These are phyloP conservation scores for Triticum dicoccoides DNA, from an alignment of 176 grass and related monocot genomes.

Conservation along the genomic window DNA sequence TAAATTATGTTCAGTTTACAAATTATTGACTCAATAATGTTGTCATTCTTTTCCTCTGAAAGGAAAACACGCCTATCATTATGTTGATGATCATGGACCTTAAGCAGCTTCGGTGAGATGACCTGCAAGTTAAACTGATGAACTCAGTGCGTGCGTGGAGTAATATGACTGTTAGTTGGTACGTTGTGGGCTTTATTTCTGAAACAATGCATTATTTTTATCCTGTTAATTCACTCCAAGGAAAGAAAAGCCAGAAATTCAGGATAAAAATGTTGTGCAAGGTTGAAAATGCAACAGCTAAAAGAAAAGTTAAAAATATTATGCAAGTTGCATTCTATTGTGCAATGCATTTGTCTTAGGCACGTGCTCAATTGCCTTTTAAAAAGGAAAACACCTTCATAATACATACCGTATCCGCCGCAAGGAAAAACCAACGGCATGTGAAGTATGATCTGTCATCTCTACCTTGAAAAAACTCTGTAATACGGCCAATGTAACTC, in stretches of 20 bases:
- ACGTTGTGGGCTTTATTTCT: not conserved
- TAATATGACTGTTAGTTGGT: no score
- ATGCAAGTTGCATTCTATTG: no score
- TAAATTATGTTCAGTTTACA: not conserved
- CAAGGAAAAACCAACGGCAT: conserved; percentile 60
- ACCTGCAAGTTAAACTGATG: not conserved
- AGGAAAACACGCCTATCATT: not conserved
- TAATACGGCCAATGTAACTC: conserved; percentile 64
- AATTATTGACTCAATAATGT: not conserved
- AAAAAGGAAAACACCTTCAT: not conserved
- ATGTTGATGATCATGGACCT: not conserved
- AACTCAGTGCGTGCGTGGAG: no score
- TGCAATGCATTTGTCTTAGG: not conserved
- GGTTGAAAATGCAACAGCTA: no score
- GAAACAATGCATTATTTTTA: no score
- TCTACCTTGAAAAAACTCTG: conserved; percentile 56
- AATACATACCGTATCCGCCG: conserved; percentile 46
- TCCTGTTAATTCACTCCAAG: no score
- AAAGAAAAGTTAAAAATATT: no score
- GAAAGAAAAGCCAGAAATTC: no score
- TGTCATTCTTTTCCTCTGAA: not conserved
- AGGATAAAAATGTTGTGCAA: no score
- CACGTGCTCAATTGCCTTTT: not conserved
- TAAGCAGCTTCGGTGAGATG: conserved; percentile 26
- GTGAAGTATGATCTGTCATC: conserved; percentile 45